Percentiles rank a stretch among this genome's conserved stretches.
Conservation (phyloP, 176 grass and related monocot genomes). For the Musa itinerans region DNA sequence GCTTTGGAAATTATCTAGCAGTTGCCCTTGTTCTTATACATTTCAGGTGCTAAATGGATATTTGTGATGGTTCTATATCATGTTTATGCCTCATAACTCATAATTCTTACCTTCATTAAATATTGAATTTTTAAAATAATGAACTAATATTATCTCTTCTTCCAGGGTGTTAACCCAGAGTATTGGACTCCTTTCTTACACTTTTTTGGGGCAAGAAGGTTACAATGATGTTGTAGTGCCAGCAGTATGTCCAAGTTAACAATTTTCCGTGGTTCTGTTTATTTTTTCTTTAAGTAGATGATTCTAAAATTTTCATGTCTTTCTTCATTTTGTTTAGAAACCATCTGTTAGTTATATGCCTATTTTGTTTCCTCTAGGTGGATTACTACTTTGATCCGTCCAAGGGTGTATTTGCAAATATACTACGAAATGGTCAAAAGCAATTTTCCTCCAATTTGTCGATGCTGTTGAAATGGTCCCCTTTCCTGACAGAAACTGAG, state of each 20-base stretch:
- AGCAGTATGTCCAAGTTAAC: constrained; percentile 25
- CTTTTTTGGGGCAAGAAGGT: constrained; percentile 44
- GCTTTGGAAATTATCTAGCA: too few relatives aligned
- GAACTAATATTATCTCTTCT: neutral
- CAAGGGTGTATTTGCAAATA: constrained; percentile 26
- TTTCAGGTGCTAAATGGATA: too few relatives aligned
- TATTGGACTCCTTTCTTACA: constrained; percentile 74
- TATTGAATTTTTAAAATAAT: neutral
- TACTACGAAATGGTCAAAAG: constrained; percentile 21
- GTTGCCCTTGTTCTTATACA: too few relatives aligned
- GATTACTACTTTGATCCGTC: constrained; percentile 66
- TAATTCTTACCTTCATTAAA: neutral
- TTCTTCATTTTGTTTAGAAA: neutral
- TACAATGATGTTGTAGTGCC: constrained; percentile 61
- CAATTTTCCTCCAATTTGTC: constrained; percentile 67
- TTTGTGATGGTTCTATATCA: neutral
- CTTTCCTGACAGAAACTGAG: constrained; percentile 60
- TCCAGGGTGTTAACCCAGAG: constrained; percentile 50
- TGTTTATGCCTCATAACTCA: neutral
- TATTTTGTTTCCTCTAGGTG: constrained; percentile 38
- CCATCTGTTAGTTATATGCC: neutral
- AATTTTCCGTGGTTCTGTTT: constrained; percentile 12
- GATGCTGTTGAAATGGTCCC: constrained; percentile 61
- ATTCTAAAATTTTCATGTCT: neutral
- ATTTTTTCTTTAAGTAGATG: neutral